Evolutionary conservation across 768 basidiomycete species (phyloP), one percentile per base, ranked within the genome.

Genomic region (Phlebiopsis flavidoalba): DNA sequence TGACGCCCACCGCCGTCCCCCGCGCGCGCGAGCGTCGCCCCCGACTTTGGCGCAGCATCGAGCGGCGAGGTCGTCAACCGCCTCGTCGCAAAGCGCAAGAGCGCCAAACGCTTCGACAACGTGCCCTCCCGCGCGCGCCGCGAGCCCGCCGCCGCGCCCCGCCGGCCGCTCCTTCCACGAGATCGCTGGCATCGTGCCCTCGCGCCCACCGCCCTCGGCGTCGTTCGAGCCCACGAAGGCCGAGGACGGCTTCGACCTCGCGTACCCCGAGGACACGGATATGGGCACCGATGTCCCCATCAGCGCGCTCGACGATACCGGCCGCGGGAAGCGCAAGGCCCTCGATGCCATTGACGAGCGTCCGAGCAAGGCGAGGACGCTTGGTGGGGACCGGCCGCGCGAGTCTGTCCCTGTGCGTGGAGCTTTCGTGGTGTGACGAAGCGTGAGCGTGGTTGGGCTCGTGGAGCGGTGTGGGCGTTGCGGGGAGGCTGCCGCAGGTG

Each of bases 21-120:
- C 1, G 65, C 66, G 37, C 73, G 70, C 59, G 67, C 63, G 53
- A 68, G 68, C 21, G 73, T 70, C 60, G 69, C 43, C 61, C 69
- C 72, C 51, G 82, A 77, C 11, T 83, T 83, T 62, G 78, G 75
- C 52, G 64, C 64, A 12, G 19, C 58, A 15, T 61, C 45, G 14
- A 54, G 24, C 31, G 83, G 80, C 15, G 88, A 89, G 70, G 77
- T 81, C 51, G 80, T 91, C 49, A 89, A 91, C 65, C 81, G 83
- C 60, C 80, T 92, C 12, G 84, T 91, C 8, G 89, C 89, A 53
- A 90, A 91, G 70, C 82, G 89, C 58, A 83, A 79, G 56, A 67
- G 43, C 17, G 5, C 53, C 53, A 36, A 17, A 33, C 71, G 71
- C 51, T 33, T 63, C 14, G 22, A 49, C n/a, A 8, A 50, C 31